Base-by-base conservation (phyloP, 2,329 filamentous ascomycete species). In the Emericellopsis cladophorae region DNA sequence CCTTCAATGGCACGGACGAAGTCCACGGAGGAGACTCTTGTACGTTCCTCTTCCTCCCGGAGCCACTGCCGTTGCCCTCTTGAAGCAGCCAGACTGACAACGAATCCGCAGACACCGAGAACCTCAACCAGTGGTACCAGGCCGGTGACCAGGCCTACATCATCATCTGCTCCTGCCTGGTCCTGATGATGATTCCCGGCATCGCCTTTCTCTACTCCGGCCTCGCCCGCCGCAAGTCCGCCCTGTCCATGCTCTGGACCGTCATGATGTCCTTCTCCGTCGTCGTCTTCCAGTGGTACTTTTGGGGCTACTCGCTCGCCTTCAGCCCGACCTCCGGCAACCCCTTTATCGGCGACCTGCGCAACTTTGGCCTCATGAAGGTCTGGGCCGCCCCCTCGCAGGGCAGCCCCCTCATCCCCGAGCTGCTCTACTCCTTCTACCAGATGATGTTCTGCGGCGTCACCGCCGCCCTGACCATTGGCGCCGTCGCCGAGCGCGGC, bases 361-460 rank as follows among this genome's bases (percentile, higher is more conserved):
- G 80, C 51, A 84, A 93, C 61, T 95, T 96, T 53, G 92, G 88
- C 46, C 72, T 98, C 52, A 81, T 77, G 70, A 85, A 88, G 55
- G 86, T 87, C 2, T 72, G 94, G 52, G 92, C 76, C 40, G 69
- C 72, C 36, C 89, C 89, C n/a, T 93, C 86, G 45, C 86, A 84
- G 22, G 92, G 89, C 42, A 93, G 85, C 26, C 83, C 88, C 15
- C 73, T 95, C 45, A 79, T 96, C 51, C 87, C 92, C 2, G 86
- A 88, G 55, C 72, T 98, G 33, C 74, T 96, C 4, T 96, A 92
- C 64, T 84, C 87, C 33, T 95, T 96, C 64, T 96, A 95, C 64
- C 85, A 95, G 85, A 86, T 96, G 82, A 89, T 95, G 82, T 98
- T 98, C 71, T 92, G 85, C 60, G 85, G 79, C 53, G 87, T 94